phyloP scores from a whole-genome alignment of 176 grass and related monocot species.

The Avena insularis region DNA sequence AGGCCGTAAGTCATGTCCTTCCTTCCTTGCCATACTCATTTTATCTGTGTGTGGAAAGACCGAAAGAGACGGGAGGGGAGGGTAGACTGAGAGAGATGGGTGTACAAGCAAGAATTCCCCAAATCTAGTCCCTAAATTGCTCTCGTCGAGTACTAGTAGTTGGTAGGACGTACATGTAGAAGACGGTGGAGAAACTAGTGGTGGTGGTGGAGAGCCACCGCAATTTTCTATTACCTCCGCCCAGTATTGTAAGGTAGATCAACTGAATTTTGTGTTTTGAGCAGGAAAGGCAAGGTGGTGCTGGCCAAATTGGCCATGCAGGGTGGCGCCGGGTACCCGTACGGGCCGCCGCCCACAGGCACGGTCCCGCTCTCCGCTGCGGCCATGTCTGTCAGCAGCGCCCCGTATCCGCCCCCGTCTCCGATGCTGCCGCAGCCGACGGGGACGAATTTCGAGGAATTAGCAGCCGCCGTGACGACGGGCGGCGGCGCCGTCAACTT shows the following conservation, averaged over 20 bases:
- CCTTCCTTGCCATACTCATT: conserved; percentile 40
- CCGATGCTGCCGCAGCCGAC: conserved; percentile 7
- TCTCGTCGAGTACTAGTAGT: conserved; percentile 40
- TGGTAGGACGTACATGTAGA: neutral
- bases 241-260: conserved; percentile 40
- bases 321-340: conserved; percentile 46
- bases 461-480: conserved; percentile 5
- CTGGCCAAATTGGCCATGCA: conserved; percentile 44
- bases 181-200: neutral
- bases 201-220: conserved; percentile 14
- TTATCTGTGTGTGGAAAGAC: conserved; percentile 25
- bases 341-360: conserved; percentile 32
- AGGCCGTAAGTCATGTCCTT: conserved; percentile 43
- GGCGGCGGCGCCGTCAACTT: conserved; percentile 22
- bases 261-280: conserved; percentile 50
- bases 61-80: conserved; percentile 51
- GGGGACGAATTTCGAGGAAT: conserved; percentile 38
- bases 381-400: conserved; percentile 39
- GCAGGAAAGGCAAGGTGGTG: conserved; percentile 22
- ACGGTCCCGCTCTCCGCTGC: conserved; percentile 47
- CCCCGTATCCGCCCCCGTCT: conserved; percentile 23
- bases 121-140: conserved; percentile 56
- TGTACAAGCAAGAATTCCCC: conserved; percentile 63
- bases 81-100: conserved; percentile 38
- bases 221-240: conserved; percentile 41